Percentiles rank a stretch among this genome's conserved stretches.
Evolutionary conservation across 2,329 filamentous ascomycete genomes (phyloP).

Genomic region (Hymenoscyphus occultus): DNA sequence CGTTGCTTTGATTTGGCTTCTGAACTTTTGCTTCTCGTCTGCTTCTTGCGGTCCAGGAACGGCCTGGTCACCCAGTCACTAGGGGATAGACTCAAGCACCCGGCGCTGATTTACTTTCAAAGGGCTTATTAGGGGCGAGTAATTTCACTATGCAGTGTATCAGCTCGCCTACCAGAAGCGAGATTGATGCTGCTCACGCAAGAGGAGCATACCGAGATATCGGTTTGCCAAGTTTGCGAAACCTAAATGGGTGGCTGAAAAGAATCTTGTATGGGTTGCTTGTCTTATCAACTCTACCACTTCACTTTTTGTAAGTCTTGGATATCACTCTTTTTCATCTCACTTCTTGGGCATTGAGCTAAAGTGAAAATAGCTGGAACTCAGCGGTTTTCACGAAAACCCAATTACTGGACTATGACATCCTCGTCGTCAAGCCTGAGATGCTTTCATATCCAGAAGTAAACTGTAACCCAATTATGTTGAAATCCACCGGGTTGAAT

Average conservation of each 20-base stretch:
- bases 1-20: background rate
- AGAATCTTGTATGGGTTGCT: conserved; percentile 20
- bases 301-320: conserved; percentile 29
- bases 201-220: conserved; percentile 43
- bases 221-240: conserved; percentile 43
- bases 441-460: conserved; percentile 16
- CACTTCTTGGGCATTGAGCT: background rate
- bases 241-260: conserved; percentile 32
- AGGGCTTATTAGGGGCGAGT: conserved; percentile 43
- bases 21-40: background rate
- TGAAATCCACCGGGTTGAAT: background rate
- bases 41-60: background rate
- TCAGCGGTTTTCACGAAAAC: conserved; percentile 26
- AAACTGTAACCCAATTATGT: conserved; percentile 17
- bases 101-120: background rate
- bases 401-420: conserved; percentile 24
- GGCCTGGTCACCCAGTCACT: background rate
- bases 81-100: background rate
- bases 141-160: conserved; percentile 50
- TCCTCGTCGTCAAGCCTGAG: conserved; percentile 22
- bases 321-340: background rate
- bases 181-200: conserved; percentile 48
- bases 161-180: conserved; percentile 46
- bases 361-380: conserved; percentile 16
- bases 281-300: conserved; percentile 24